Evolutionary conservation across 1,284 basidiomycete species (phyloP).

Genomic region (Sporisorium scitamineum): DNA sequence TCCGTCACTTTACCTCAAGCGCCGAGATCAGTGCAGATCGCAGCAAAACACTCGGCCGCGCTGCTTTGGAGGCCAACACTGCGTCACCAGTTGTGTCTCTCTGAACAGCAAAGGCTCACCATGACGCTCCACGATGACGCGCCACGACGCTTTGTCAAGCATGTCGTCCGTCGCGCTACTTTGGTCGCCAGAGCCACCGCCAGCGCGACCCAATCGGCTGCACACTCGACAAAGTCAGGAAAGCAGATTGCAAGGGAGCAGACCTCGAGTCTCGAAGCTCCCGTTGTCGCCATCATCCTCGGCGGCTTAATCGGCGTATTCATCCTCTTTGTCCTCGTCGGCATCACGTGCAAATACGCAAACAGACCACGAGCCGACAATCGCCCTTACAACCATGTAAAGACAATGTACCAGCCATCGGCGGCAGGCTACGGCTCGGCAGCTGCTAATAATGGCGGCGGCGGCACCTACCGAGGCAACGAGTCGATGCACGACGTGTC

Average conservation of each 20-base stretch:
- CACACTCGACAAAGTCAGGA: neutral
- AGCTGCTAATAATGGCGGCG: conserved; percentile 7
- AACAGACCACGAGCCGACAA: conserved; percentile 37
- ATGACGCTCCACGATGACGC: conserved; percentile 33
- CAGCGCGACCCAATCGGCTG: conserved; percentile 6
- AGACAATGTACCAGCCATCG: conserved; percentile 50
- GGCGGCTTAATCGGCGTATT: conserved; percentile 45
- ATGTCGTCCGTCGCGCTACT: conserved; percentile 36
- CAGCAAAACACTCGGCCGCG: neutral
- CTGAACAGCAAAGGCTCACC: neutral
- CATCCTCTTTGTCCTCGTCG: conserved; percentile 43
- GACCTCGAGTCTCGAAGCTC: conserved; percentile 32
- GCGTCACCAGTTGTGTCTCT: neutral
- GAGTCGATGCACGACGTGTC: conserved; percentile 41
- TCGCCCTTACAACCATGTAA: conserved; percentile 15
- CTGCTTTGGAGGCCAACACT: neutral
- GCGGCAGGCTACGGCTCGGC: conserved; percentile 49
- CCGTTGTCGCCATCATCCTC: conserved; percentile 37
- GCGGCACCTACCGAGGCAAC: conserved; percentile 12
- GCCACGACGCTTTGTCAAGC: conserved; percentile 47
- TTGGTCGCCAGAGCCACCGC: conserved; percentile 25
- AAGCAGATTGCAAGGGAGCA: conserved; percentile 19
- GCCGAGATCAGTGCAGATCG: neutral
- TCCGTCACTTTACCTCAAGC: neutral
- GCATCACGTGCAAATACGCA: conserved; percentile 42